Percentiles rank a stretch among this genome's conserved stretches.
These are phyloP conservation scores for Myxozyma monticola DNA, from an alignment of 805 yeast species.

Conservation along the genomic window DNA sequence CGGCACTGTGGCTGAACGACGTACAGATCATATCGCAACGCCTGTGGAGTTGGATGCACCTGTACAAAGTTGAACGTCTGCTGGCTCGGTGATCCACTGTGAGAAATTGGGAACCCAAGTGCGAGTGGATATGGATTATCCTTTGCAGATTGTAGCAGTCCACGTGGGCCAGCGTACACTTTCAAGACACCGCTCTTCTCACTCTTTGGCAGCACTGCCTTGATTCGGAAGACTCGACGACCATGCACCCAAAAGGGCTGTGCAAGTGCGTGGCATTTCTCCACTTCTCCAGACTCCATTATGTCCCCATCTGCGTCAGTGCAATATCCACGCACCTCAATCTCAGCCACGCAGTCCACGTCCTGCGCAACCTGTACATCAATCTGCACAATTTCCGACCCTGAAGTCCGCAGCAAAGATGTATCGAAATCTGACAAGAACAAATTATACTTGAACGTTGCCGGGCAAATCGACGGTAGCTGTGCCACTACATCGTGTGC, in stretches of 20 bases:
- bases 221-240: constrained; percentile 69
- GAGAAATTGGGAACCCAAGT: constrained; percentile 37
- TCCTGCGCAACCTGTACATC: constrained; percentile 70
- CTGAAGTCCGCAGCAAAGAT: constrained; percentile 69
- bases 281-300: constrained; percentile 36
- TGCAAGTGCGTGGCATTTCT: constrained; percentile 60
- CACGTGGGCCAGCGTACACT: constrained; percentile 69
- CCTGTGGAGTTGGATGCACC: constrained; percentile 68
- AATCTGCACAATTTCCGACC: constrained; percentile 76
- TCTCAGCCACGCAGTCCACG: constrained; percentile 62
- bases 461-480: constrained; percentile 84
- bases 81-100: constrained; percentile 33
- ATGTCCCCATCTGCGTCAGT: constrained; percentile 36
- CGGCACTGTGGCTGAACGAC: constrained; percentile 81
- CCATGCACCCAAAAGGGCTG: constrained; percentile 73
- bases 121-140: constrained; percentile 37
- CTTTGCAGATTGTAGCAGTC: constrained; percentile 35
- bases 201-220: constrained; percentile 75
- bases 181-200: constrained; percentile 69
- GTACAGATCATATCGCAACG: constrained; percentile 72
- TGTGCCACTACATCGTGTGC: constrained; percentile 75
- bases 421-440: constrained; percentile 69
- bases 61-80: constrained; percentile 66
- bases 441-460: constrained; percentile 62
- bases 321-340: constrained; percentile 34